Evolutionary conservation across 257 asterid genomes (phyloP).

Genomic region (Haberlea rhodopensis): DNA sequence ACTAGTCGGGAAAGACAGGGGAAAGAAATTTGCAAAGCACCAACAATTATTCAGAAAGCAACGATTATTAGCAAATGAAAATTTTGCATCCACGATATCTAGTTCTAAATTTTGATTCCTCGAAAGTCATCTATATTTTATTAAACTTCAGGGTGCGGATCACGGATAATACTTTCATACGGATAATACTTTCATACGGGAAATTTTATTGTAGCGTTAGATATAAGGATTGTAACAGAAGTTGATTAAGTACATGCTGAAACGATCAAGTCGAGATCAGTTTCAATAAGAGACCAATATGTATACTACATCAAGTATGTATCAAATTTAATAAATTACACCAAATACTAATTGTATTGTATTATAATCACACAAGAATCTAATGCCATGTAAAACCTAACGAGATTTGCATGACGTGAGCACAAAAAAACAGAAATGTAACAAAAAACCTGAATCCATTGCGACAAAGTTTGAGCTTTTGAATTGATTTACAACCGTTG

Average conservation of each 20-base stretch:
- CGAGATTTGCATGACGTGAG: not conserved
- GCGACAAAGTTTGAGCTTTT: constrained; percentile 52
- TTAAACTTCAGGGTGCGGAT: too few relatives aligned
- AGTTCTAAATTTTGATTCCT: not conserved
- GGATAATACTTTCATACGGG: not conserved
- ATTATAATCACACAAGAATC: not conserved
- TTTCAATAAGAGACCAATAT: not conserved
- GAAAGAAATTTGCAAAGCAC: not conserved
- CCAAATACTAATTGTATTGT: not conserved
- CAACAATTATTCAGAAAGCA: not conserved
- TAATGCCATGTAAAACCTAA: not conserved
- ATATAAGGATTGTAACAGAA: too few relatives aligned
- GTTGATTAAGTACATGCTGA: not conserved
- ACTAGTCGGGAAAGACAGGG: not conserved
- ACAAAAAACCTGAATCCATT: constrained; percentile 65
- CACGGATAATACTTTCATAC: not conserved
- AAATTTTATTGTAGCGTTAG: not conserved
- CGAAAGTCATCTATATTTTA: too few relatives aligned
- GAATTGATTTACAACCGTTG: constrained; percentile 65
- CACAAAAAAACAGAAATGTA: not conserved
- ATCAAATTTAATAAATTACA: too few relatives aligned
- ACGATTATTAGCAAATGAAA: not conserved
- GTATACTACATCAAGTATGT: not conserved
- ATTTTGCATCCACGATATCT: not conserved
- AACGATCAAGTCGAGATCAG: not conserved